These are phyloP conservation scores for Peribolospora kevripleyi DNA, from an alignment of 768 basidiomycete species.

Conservation along the genomic window DNA sequence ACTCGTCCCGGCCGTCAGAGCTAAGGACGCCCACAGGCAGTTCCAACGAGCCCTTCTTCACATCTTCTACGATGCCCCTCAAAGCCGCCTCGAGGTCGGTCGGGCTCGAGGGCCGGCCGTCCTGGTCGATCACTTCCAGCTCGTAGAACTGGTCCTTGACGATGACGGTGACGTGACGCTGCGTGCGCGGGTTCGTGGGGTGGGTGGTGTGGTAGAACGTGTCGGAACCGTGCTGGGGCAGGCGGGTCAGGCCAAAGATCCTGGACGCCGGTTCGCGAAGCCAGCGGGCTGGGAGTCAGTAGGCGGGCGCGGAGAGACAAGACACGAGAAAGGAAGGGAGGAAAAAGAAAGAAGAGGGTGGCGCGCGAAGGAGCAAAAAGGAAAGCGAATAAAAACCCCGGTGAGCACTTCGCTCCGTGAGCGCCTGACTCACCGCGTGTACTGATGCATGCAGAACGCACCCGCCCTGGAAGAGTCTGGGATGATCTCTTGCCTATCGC, in stretches of 20 bases:
- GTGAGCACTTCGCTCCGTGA: not conserved
- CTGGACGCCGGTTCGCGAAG: conserved; percentile 13
- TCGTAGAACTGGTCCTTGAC: conserved; percentile 57
- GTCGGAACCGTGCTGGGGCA: conserved; percentile 47
- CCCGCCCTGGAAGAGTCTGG: conserved; percentile 51
- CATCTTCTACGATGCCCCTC: conserved; percentile 33
- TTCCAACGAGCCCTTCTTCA: conserved; percentile 32
- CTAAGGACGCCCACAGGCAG: conserved; percentile 45
- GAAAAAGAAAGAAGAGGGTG: not conserved
- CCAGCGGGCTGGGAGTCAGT: conserved; percentile 12
- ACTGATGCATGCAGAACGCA: conserved; percentile 26
- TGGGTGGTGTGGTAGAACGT: conserved; percentile 30
- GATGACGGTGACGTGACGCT: conserved; percentile 39
- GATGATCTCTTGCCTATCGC: conserved; percentile 37
- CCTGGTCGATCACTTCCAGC: conserved; percentile 36
- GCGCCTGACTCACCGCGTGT: conserved; percentile 18
- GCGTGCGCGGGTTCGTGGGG: conserved; percentile 25
- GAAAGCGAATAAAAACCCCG: not conserved
- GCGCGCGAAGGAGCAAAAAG: not conserved
- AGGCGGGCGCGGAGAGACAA: not conserved
- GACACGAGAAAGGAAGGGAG: not conserved
- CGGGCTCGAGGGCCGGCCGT: not conserved
- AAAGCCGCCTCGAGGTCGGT: conserved; percentile 27
- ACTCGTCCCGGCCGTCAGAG: conserved; percentile 54
- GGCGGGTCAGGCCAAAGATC: conserved; percentile 48